Base-by-base conservation (phyloP, 1,284 basidiomycete species). In the Boletellus sp. region DNA sequence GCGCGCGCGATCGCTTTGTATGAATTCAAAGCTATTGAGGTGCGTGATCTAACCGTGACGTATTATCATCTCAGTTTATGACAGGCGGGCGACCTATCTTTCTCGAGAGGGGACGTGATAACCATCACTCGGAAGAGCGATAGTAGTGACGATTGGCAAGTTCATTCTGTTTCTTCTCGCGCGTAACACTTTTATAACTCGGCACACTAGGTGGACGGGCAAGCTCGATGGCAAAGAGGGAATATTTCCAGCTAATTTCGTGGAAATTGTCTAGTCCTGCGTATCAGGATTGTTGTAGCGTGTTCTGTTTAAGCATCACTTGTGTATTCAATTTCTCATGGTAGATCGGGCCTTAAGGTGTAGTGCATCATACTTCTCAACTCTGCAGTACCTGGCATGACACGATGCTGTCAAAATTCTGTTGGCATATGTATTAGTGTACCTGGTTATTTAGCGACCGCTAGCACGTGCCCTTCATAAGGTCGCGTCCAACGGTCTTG, bases 31-130 rank as follows among this genome's bases (percentile, higher is more conserved):
- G 88, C 86, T 8, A 78, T 85, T 7, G 83, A 91, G 75, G 80
- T 85, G 58, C 44, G 73, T 62, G 33, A 15, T 52, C 38, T 33
- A 41, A 51, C 21, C n/a, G 22, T 50, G n/a, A 21, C 30, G 19
- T 43, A 46, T 50, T 50, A 22, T 55, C 22, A 44, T 15, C 46
- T 57, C 28, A 55, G 22, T 38, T 18, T 6, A 21, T 4, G 19
- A 52, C 55, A 91, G 86, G 60, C 74, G 12, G 92, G 89, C 2
- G 93, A 97, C 70, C 67, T 97, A 39, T 86, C 87, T 1, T 90
- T 97, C 66, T 77, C 73, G n/a, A 91, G 88, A 67, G 91, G 91
- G 1, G 86, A 95, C 57, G 79, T 94, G 16, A 86, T 97, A 50
- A 78, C 74, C 11, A 78, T 96, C 16, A 81, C 83, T 18, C 78